A percentile compares a stretch with the other conserved stretches of the same genome.
Conservation (phyloP, 1,284 basidiomycete species). For the Tetrapyrgos nigripes region DNA sequence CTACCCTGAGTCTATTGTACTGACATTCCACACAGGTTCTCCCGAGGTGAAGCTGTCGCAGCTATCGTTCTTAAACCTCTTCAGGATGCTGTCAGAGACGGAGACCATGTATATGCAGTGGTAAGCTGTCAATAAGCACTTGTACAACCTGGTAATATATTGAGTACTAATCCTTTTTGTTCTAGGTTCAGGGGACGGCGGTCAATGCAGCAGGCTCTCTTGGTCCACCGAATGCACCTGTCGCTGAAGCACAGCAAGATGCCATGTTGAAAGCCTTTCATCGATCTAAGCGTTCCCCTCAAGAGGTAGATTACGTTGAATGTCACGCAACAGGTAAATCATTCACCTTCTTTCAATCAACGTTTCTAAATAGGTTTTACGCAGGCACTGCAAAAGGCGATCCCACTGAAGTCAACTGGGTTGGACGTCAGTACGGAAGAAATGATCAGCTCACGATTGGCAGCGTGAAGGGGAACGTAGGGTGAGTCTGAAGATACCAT, state of each 20-base stretch:
- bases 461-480: conserved; percentile 49
- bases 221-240: conserved; percentile 38
- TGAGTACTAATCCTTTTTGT: not conserved
- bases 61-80: conserved; percentile 31
- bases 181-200: conserved; percentile 41
- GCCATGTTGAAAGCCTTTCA: conserved; percentile 41
- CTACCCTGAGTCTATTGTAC: not conserved
- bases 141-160: not conserved
- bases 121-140: conserved; percentile 14
- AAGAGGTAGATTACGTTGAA: conserved; percentile 51
- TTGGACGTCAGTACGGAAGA: conserved; percentile 37
- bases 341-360: not conserved
- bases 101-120: conserved; percentile 31
- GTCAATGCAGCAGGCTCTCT: conserved; percentile 39
- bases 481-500: conserved; percentile 26
- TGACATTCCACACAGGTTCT: conserved; percentile 19
- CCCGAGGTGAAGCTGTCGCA: conserved; percentile 27
- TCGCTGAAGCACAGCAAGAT: conserved; percentile 34
- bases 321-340: conserved; percentile 48
- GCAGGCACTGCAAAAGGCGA: conserved; percentile 49
- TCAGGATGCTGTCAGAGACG: conserved; percentile 29
- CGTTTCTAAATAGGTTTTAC: not conserved
- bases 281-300: conserved; percentile 29
- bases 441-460: conserved; percentile 39
- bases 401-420: conserved; percentile 51